These are phyloP conservation scores for Rugonectria rugulosa DNA, from an alignment of 2,329 filamentous ascomycete species.

Conservation along the genomic window DNA sequence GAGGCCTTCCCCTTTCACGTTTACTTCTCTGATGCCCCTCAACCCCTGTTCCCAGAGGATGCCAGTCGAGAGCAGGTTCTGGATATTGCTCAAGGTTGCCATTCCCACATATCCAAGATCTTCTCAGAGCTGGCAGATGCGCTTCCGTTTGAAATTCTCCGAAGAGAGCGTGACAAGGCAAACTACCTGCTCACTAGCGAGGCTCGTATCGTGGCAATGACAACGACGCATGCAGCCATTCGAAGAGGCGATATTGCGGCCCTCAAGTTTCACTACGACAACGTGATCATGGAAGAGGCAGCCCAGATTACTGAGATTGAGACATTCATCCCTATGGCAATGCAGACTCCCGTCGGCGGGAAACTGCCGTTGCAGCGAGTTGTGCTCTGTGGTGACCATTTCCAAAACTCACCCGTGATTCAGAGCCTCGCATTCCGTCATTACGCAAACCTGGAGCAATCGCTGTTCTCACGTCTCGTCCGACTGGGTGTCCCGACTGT, in stretches of 20 bases:
- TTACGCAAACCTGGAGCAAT: conserved; percentile 96
- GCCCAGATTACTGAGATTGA: conserved; percentile 98
- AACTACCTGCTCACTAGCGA: conserved; percentile 96
- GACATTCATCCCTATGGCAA: conserved; percentile 92
- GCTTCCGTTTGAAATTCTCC: conserved; percentile 91
- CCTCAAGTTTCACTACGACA: conserved; percentile 97
- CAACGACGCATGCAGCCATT: conserved; percentile 96
- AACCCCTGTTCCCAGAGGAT: conserved; percentile 78
- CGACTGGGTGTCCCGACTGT: conserved; percentile 92
- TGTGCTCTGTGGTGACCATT: conserved; percentile 92
- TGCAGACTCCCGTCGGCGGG: conserved; percentile 81
- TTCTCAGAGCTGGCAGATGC: conserved; percentile 94
- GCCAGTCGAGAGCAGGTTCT: conserved; percentile 71
- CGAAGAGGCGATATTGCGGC: conserved; percentile 86
- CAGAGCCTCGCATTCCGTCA: conserved; percentile 94
- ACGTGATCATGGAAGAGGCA: conserved; percentile 97
- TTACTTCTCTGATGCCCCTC: conserved; percentile 88
- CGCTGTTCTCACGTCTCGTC: conserved; percentile 89
- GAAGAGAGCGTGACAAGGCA: conserved; percentile 87
- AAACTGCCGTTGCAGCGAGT: conserved; percentile 83
- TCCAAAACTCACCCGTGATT: conserved; percentile 95
- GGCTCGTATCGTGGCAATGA: conserved; percentile 98
- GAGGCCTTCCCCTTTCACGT: conserved; percentile 84
- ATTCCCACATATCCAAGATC: conserved; percentile 86
- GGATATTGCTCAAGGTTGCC: conserved; percentile 84